A percentile compares a stretch with the other conserved stretches of the same genome.
These are phyloP conservation scores for Magnolia kwangsiensis DNA, from an alignment of 164 flowering plant genomes.

Conservation along the genomic window DNA sequence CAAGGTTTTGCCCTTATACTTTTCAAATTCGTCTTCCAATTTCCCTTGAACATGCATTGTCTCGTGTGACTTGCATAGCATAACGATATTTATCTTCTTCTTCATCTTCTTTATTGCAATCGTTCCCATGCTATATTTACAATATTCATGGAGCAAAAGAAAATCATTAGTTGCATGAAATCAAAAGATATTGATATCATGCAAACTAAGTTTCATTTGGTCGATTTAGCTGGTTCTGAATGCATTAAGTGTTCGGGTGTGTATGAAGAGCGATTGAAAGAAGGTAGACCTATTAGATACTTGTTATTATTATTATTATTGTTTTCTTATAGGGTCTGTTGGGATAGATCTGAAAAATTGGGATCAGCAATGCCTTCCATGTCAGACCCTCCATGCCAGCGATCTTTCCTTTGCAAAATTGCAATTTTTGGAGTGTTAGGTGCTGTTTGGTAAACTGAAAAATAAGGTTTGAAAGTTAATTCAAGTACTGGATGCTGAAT, in stretches of 20 bases:
- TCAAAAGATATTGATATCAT: constrained; percentile 45
- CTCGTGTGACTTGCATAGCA: no score
- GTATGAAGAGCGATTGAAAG: constrained; percentile 87
- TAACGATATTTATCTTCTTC: not conserved
- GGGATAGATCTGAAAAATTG: no score
- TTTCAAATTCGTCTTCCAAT: no score
- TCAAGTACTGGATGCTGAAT: no score
- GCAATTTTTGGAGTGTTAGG: no score
- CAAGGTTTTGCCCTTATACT: constrained; percentile 41
- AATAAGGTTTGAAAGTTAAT: no score
- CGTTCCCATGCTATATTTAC: constrained; percentile 99
- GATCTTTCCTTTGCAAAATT: not conserved
- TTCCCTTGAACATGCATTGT: no score
- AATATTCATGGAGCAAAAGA: constrained; percentile 87
- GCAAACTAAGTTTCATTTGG: constrained; percentile 88
- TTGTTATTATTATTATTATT: no score
- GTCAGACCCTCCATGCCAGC: no score
- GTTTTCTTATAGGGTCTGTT: no score
- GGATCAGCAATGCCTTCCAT: no score
- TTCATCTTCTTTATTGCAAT: constrained; percentile 33
- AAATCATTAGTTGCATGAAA: constrained; percentile 14
- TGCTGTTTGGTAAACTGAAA: no score
- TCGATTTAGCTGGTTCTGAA: constrained; percentile 98
- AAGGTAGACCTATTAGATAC: constrained; percentile 43
- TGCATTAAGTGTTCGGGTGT: constrained; percentile 94